Percentiles rank a stretch among this genome's conserved stretches.
phyloP scores from a whole-genome alignment of 169 alveolate genomes.

The Plasmodium gaboni region DNA sequence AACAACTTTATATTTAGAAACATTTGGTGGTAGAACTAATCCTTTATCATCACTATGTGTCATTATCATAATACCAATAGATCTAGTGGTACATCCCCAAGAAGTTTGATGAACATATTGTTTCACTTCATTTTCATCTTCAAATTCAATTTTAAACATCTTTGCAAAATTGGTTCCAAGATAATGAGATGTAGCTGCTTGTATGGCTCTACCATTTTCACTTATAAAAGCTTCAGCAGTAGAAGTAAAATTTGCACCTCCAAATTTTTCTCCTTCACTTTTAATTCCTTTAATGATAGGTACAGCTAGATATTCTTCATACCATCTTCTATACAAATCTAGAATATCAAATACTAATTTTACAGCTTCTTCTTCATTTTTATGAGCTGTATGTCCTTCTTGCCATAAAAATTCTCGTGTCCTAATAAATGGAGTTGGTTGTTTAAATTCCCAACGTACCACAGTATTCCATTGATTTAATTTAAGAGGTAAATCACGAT shows the following conservation, averaged over 20 bases:
- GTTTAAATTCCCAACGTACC: constrained; percentile 99
- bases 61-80: constrained; percentile 96
- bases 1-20: constrained; percentile 96
- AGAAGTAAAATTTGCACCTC: constrained; percentile 99
- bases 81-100: constrained; percentile 99
- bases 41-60: constrained; percentile 99
- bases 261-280: constrained; percentile 98
- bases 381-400: constrained; percentile 99
- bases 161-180: constrained; percentile 99
- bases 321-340: constrained; percentile 92
- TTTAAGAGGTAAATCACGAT: constrained; percentile 98
- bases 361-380: constrained; percentile 96
- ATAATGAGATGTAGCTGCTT: constrained; percentile 98
- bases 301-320: constrained; percentile 97
- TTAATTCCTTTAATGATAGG: constrained; percentile 99
- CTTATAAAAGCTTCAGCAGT: constrained; percentile 98
- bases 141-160: constrained; percentile 95
- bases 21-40: constrained; percentile 98
- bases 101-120: constrained; percentile 96
- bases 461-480: constrained; percentile 98
- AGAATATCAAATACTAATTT: constrained; percentile 92
- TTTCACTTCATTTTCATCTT: constrained; percentile 93
- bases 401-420: constrained; percentile 99
- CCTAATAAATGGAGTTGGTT: constrained; percentile 99
- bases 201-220: constrained; percentile 98